These are phyloP conservation scores for Penicillium olsonii DNA, from an alignment of 2,329 filamentous ascomycete species.

Conservation along the genomic window DNA sequence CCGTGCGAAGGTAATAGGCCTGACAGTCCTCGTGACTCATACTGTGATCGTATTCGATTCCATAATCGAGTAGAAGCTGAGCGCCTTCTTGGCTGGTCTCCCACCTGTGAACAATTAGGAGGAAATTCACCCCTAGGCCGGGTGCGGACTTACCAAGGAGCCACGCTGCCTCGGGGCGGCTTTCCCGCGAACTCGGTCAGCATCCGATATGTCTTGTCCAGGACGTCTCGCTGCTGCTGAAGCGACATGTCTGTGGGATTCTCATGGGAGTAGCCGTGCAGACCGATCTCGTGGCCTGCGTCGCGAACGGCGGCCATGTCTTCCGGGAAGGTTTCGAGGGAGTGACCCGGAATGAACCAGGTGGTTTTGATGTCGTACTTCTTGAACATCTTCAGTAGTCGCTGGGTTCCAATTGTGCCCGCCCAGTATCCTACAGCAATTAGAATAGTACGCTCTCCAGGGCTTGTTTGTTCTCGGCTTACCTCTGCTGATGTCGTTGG, in stretches of 20 bases:
- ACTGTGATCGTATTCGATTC: conserved; percentile 48
- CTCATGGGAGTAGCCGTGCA: conserved; percentile 75
- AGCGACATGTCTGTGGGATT: conserved; percentile 72
- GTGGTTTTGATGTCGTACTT: conserved; percentile 72
- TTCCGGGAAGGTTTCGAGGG: conserved; percentile 66
- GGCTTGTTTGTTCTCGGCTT: neutral
- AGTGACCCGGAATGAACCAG: conserved; percentile 67
- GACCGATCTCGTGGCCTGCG: conserved; percentile 64
- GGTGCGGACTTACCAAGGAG: conserved; percentile 61
- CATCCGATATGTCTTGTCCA: conserved; percentile 76
- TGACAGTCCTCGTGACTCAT: conserved; percentile 50
- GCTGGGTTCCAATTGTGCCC: conserved; percentile 64
- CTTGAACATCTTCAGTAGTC: conserved; percentile 69
- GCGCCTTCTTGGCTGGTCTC: conserved; percentile 69
- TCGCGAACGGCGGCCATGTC: conserved; percentile 64
- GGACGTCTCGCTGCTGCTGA: conserved; percentile 73
- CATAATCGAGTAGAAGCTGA: conserved; percentile 44
- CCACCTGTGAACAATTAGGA: conserved; percentile 49
- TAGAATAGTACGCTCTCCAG: no score
- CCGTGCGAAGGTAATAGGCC: conserved; percentile 45
- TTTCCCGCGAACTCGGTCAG: conserved; percentile 74
- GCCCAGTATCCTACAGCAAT: conserved; percentile 68
- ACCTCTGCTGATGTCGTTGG: conserved; percentile 36
- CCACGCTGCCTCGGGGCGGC: conserved; percentile 70
- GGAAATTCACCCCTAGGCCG: neutral